Evolutionary conservation across 2,329 filamentous ascomycete genomes (phyloP), one percentile per base, ranked within the genome.

Genomic region (Colletotrichum truncatum): DNA sequence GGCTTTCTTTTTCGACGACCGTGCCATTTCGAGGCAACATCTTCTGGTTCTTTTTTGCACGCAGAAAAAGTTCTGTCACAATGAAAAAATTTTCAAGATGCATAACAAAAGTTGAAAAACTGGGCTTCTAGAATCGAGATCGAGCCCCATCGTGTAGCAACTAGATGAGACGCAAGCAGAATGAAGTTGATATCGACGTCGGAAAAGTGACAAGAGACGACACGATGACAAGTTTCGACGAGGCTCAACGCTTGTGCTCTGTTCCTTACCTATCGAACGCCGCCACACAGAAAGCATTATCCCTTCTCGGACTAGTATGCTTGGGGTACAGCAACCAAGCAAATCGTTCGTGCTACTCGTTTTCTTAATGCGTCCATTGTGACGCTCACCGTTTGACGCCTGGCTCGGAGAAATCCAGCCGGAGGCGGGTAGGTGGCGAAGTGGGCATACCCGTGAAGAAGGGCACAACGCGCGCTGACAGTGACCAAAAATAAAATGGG

Each of bases 1-100:
- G 8, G 39, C 39, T 59, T 59, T 41, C 34, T 60, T 65, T 65
- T 62, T 62, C 52, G 41, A n/a, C 62, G 18, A 26, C 57, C 51
- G 12, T 11, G 38, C 36, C 26, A 51, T 62, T 62, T 62, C 28
- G 49, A 34, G 57, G 21, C 34, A 11, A 51, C 28, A 23, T n/a
- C n/a, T n/a, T n/a, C n/a, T n/a, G 58, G 25, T 46, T 41, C 11
- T 32, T 14, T 25, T 23, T 45, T 11, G 28, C 12, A 48, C 43
- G 23, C 46, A 49, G 34, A 30, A 54, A n/a, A 9, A 28, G 26
- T 38, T 32, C 49, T 55, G 23, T 43, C 57, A 46, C 18, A 18
- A n/a, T 28, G n/a, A 41, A 51, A 41, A 43, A 48, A 0, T 49
- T 54, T 32, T 16, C 34, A 30, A n/a, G 34, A 12, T 23, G 4